Evolutionary conservation across 768 basidiomycete species (phyloP), one percentile per base, ranked within the genome.

Genomic region (Trametes villosa): DNA sequence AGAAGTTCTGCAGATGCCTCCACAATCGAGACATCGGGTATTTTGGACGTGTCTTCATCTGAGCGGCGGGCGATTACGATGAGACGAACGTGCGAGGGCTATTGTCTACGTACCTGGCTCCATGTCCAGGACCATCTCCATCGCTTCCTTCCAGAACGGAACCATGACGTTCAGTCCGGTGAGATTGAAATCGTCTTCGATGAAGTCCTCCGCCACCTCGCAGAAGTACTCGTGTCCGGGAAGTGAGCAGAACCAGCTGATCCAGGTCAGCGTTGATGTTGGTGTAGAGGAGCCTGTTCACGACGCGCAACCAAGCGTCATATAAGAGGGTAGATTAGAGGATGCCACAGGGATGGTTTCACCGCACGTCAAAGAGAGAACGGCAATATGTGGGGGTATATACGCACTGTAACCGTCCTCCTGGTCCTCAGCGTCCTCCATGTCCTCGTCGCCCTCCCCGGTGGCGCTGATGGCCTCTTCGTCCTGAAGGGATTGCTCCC

Each of bases 51-150:
- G 74, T 98, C 97, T 74, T 98, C 97, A 66, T 92, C 90, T 90
- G 57, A 9, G 12, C 18, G 44, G 6, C 36, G 11, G 22, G 13
- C 22, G 65, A 64, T 70, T 69, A 66, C 65, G 50, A 44, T 22
- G 33, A 26, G 38, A 42, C 22, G 18, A 22, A 9, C 11, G 24
- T 9, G 36, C 36, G 24, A n/a, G 33, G 33, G 36, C 13, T 17
- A 36, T n/a, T 17, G 30, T 13, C 29, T 9, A 74, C 88, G 74
- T 72, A 96, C 96, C 95, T 80, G 97, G 94, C 77, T 99, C 97
- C 53, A 98, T 96, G 77, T 99, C 97, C 66, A 99, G 77, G 17
- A 99, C 94, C 97, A 99, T 99, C 79, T 99, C 97, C 89, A 99
- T 92, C 45, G 97, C 97, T 74, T 99, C 97, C 74, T 98, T 98